Evolutionary conservation across 306 rosid species (phyloP), one percentile per base, ranked within the genome.

Genomic region (Dryas alaskensis): DNA sequence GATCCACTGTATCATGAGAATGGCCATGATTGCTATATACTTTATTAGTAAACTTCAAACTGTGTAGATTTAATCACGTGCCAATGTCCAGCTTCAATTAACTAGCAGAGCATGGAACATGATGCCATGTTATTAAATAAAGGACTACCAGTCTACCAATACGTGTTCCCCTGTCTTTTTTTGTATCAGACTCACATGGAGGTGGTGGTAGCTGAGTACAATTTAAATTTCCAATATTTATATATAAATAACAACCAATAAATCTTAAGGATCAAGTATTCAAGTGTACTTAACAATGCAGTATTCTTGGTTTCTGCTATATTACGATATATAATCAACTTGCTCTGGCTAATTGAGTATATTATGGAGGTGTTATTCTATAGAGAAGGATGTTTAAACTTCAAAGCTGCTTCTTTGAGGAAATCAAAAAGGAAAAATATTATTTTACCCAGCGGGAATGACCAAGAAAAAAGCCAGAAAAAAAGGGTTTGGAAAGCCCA

Each of bases 101-200:
- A 47, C 37, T 68, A 39, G 63, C 57, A 77, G 63, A 81, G 64
- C 74, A 68, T 68, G 75, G 61, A 73, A 52, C 81, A 66, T 46
- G 81, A 72, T 60, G 78, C 76, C 75, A 52, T 27, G 12, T 13
- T 43, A 53, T 51, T 72, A 45, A 60, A 81, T 54, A 61, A 45
- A 67, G 11, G 72, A 73, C 64, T 69, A 27, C 27, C 19, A 70
- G 49, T 22, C 64, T 69, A 27, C 27, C 19, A 70, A 57, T 22
- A 47, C 72, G 31, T 49, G 66, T n/a, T 55, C 17, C 42, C 70
- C 45, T 43, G 49, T 63, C 27, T 46, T 47, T 16, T 39, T 70
- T 47, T 51, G 37, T 13, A 46, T 77, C 72, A 61, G 67, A 14
- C 49, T 81, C 85, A 82, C 82, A 78, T 82, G 81, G 67, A 77